Conservation (phyloP, 2,329 filamentous ascomycete species). For the Alternaria conjuncta region DNA sequence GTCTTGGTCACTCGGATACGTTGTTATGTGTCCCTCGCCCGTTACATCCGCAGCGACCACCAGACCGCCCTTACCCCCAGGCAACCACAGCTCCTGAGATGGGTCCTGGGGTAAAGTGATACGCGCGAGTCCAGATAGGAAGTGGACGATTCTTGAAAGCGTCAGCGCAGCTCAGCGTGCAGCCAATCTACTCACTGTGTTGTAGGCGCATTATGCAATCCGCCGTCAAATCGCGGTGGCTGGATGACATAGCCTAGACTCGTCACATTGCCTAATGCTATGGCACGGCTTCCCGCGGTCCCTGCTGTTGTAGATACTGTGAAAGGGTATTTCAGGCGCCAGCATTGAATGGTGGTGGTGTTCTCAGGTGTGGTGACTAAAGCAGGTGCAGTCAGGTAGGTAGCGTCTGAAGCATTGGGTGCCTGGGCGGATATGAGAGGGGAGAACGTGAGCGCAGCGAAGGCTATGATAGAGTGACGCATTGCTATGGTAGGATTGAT, state of each 20-base stretch:
- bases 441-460: background rate
- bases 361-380: constrained; percentile 41
- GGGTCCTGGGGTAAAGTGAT: constrained; percentile 37
- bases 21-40: constrained; percentile 40
- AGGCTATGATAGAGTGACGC: background rate
- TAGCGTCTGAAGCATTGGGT: constrained; percentile 11
- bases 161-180: background rate
- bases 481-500: background rate
- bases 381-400: constrained; percentile 41
- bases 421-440: background rate
- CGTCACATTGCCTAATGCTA: constrained; percentile 29
- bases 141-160: constrained; percentile 31
- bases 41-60: constrained; percentile 41
- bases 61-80: constrained; percentile 42
- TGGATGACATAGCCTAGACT: constrained; percentile 39
- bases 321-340: constrained; percentile 40
- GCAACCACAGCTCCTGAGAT: constrained; percentile 34
- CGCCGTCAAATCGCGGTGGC: constrained; percentile 43
- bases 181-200: constrained; percentile 24
- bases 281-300: constrained; percentile 26
- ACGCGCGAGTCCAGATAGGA: constrained; percentile 42
- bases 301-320: constrained; percentile 34
- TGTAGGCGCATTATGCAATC: constrained; percentile 41
- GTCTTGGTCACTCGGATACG: constrained; percentile 40
- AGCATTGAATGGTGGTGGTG: constrained; percentile 45